Percentiles rank a stretch among this genome's conserved stretches.
phyloP scores from a whole-genome alignment of 768 basidiomycete species.

The Obba rivulosa region DNA sequence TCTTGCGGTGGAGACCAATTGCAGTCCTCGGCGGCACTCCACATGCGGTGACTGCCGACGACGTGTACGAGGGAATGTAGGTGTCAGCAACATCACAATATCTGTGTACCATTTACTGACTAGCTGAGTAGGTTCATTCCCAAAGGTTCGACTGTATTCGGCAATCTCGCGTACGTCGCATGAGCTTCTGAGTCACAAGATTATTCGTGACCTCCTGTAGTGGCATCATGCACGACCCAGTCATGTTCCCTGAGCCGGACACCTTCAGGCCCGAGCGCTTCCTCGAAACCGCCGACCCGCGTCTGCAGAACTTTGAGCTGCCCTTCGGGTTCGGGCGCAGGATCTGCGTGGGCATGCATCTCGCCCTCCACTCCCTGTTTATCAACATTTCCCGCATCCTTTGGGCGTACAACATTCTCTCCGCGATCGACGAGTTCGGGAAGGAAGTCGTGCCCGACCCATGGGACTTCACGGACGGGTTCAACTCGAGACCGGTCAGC shows the following conservation, averaged over 20 bases:
- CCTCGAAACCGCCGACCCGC: constrained; percentile 14
- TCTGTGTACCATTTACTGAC: neutral
- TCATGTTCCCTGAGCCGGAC: constrained; percentile 22
- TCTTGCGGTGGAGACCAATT: constrained; percentile 22
- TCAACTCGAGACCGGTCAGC: constrained; percentile 14
- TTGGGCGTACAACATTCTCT: constrained; percentile 18
- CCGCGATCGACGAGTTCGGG: constrained; percentile 5
- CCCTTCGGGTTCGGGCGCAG: constrained; percentile 73
- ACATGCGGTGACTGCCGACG: constrained; percentile 25
- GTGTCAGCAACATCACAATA: neutral
- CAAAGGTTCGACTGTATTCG: constrained; percentile 22
- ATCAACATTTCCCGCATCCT: constrained; percentile 16
- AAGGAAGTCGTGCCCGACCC: constrained; percentile 20
- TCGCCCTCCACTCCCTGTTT: constrained; percentile 19
- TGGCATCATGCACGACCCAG: constrained; percentile 25
- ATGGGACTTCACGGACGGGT: constrained; percentile 12
- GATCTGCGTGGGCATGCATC: constrained; percentile 25
- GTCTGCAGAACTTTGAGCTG: constrained; percentile 26
- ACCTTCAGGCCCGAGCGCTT: constrained; percentile 14
- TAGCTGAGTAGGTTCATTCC: constrained; percentile 22
- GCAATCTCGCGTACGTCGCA: constrained; percentile 18
- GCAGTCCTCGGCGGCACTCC: constrained; percentile 15
- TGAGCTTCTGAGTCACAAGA: too few species aligned
- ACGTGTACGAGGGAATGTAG: constrained; percentile 26
- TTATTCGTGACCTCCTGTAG: constrained; percentile 3